Conservation (phyloP, 768 basidiomycete species). For the Podaxis rugospora region DNA sequence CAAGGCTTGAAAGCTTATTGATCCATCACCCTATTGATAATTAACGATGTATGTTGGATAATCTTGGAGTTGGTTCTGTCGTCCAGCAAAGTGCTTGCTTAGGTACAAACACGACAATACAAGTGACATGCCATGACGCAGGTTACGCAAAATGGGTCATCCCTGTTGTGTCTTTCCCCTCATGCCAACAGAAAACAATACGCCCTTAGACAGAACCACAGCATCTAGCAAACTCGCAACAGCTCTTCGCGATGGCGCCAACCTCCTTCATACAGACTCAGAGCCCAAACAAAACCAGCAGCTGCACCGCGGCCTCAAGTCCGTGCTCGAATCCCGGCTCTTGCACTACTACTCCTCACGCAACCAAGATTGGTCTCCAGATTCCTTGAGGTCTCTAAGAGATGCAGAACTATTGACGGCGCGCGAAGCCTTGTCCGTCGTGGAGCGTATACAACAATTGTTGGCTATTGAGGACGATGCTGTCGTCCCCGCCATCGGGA, state of each 20-base stretch:
- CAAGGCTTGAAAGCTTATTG: conserved; percentile 8
- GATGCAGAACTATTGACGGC: conserved; percentile 51
- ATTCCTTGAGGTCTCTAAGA: conserved; percentile 23
- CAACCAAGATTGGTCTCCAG: background rate
- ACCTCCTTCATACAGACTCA: conserved; percentile 29
- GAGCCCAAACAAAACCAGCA: conserved; percentile 15
- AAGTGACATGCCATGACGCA: background rate
- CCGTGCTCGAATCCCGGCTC: conserved; percentile 35
- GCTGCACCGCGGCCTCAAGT: conserved; percentile 26
- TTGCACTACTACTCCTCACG: conserved; percentile 30
- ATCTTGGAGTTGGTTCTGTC: background rate
- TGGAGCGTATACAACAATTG: conserved; percentile 32
- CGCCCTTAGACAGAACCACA: background rate
- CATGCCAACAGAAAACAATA: background rate
- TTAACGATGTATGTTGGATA: too few relatives aligned
- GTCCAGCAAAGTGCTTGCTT: background rate
- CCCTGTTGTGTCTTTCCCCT: background rate
- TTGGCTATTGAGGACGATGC: conserved; percentile 9
- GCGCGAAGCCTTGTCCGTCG: conserved; percentile 44
- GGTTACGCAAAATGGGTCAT: background rate
- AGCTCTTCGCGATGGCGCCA: conserved; percentile 30
- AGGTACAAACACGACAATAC: background rate
- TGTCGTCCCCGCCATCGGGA: conserved; percentile 44
- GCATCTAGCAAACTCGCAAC: conserved; percentile 19
- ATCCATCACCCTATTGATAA: background rate